Conservation (phyloP, 2,329 filamentous ascomycete genomes). For the Tolypocladium cylindrosporum region DNA sequence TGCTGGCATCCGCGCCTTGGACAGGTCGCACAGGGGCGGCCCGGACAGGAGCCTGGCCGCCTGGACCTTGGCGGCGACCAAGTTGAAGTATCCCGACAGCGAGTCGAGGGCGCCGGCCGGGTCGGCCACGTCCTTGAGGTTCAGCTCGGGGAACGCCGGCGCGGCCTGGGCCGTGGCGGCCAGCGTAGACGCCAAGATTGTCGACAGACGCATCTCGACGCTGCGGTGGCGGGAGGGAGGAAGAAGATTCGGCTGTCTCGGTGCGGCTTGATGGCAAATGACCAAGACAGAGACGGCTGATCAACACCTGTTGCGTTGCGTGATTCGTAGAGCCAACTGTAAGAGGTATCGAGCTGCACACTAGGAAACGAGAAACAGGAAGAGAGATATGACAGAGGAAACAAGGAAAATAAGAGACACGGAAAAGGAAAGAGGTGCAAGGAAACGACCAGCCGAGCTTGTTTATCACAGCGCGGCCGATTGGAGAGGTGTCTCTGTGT, state of each 20-base stretch:
- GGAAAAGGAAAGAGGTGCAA: background rate
- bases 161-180: slow-evolving; percentile 35
- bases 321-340: background rate
- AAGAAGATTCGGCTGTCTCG: slow-evolving; percentile 4
- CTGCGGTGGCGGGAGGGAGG: slow-evolving; percentile 1
- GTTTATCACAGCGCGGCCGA: background rate
- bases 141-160: slow-evolving; percentile 28
- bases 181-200: slow-evolving; percentile 34
- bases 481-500: background rate
- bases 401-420: background rate
- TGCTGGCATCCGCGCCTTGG: slow-evolving; percentile 38
- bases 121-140: slow-evolving; percentile 24
- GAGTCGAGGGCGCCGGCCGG: slow-evolving; percentile 30
- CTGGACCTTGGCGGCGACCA: slow-evolving; percentile 45
- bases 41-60: slow-evolving; percentile 28
- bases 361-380: background rate
- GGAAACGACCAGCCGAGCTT: background rate
- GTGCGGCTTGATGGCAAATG: background rate
- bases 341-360: background rate
- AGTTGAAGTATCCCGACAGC: slow-evolving; percentile 52
- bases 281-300: background rate
- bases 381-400: background rate
- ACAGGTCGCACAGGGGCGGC: slow-evolving; percentile 43
- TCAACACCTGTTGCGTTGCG: background rate
- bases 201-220: slow-evolving; percentile 39